Evolutionary conservation across 805 yeast genomes (phyloP).

Genomic region (Yamadazyma philogaea): DNA sequence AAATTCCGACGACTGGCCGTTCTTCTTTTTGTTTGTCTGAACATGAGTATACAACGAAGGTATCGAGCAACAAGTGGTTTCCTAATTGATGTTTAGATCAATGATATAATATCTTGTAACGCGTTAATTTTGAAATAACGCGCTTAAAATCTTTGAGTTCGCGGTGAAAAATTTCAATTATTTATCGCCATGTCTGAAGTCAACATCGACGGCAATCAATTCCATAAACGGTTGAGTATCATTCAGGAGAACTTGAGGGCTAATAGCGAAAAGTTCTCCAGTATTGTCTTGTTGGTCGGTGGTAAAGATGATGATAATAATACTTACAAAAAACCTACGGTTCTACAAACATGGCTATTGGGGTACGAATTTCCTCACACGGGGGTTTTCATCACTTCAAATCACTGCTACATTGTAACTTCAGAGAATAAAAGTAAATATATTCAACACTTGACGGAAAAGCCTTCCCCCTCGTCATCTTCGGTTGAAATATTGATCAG

Average conservation of each 20-base stretch:
- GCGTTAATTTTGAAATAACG: background rate
- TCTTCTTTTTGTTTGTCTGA: constrained; percentile 70
- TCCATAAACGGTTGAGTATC: constrained; percentile 50
- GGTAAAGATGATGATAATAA: constrained; percentile 84
- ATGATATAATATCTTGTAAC: background rate
- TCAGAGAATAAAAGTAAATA: constrained; percentile 83
- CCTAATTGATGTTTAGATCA: background rate
- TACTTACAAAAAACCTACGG: constrained; percentile 84
- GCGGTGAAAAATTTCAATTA: constrained; percentile 2
- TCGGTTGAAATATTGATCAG: constrained; percentile 63
- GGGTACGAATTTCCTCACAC: constrained; percentile 98
- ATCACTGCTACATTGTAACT: constrained; percentile 64
- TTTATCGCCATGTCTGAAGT: constrained; percentile 51
- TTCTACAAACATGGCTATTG: constrained; percentile 84
- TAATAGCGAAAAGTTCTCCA: constrained; percentile 20
- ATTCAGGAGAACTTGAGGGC: constrained; percentile 33
- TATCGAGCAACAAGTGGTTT: background rate
- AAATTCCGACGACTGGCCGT: constrained; percentile 72
- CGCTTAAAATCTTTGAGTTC: background rate
- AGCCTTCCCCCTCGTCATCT: constrained; percentile 37
- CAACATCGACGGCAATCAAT: constrained; percentile 48
- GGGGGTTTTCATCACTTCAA: constrained; percentile 59
- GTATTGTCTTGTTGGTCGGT: constrained; percentile 66
- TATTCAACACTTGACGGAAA: constrained; percentile 53
- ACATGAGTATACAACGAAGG: constrained; percentile 42